A percentile compares a stretch with the other conserved stretches of the same genome.
Evolutionary conservation across 169 alveolate species (phyloP).

Genomic region (Eimeria tenella): DNA sequence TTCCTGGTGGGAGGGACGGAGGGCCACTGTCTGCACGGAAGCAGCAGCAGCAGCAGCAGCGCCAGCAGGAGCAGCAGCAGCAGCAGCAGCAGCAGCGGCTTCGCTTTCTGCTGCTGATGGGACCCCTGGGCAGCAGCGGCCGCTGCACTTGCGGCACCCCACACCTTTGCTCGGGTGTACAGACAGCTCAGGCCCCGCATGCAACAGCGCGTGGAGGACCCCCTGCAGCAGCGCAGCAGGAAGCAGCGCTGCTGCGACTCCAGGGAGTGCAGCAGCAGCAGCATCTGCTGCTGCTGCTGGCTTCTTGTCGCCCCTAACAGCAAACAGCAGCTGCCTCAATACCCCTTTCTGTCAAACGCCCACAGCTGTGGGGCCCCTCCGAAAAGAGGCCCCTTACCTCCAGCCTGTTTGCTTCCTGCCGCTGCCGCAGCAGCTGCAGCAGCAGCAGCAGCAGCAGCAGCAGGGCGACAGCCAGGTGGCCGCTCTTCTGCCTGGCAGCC

Average conservation of each 20-base stretch:
- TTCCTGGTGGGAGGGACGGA: neutral
- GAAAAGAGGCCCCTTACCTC: neutral
- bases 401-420: neutral
- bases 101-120: neutral
- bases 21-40: neutral
- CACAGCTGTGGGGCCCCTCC: neutral
- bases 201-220: neutral
- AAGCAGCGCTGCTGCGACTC: neutral
- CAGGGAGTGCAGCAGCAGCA: neutral
- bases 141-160: constrained; percentile 1
- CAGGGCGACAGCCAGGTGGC: neutral
- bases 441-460: neutral
- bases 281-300: constrained; percentile 21
- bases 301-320: neutral
- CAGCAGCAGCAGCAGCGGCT: neutral
- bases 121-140: neutral
- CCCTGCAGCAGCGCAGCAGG: neutral
- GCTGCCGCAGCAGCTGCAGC: neutral
- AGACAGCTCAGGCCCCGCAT: neutral
- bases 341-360: neutral
- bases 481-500: neutral
- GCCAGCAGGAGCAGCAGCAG: neutral
- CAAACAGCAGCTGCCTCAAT: neutral
- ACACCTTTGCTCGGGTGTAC: neutral
- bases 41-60: neutral